These are phyloP conservation scores for Physcomitrellopsis africana DNA, from an alignment of 225 moss, liverwort and hornwort species.

Conservation along the genomic window DNA sequence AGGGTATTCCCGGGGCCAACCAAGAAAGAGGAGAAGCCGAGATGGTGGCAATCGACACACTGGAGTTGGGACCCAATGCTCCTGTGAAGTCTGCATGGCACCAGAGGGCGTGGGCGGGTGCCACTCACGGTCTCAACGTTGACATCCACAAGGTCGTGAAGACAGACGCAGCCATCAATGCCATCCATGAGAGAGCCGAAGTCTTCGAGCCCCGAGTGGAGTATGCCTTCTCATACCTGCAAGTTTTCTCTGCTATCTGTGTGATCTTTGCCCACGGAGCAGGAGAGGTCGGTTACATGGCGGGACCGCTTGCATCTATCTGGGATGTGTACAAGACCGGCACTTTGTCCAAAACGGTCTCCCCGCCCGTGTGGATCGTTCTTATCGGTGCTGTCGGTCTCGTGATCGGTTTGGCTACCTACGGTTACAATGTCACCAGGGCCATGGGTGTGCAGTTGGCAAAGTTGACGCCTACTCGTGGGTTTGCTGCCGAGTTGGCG, in stretches of 20 bases:
- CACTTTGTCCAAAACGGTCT: constrained; percentile 41
- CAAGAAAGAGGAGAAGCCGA: neutral
- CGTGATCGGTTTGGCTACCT: constrained; percentile 58
- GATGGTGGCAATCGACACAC: constrained; percentile 13
- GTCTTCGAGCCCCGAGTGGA: constrained; percentile 71
- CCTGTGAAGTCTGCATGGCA: constrained; percentile 28
- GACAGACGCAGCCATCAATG: constrained; percentile 52
- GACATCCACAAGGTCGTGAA: constrained; percentile 65
- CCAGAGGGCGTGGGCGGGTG: constrained; percentile 48
- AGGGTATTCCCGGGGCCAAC: neutral
- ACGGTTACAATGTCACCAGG: constrained; percentile 72
- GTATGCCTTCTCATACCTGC: constrained; percentile 64
- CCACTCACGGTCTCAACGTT: constrained; percentile 72
- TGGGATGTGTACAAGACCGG: constrained; percentile 67
- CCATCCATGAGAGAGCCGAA: constrained; percentile 65
- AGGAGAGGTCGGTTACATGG: constrained; percentile 76
- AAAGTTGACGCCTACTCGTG: constrained; percentile 71
- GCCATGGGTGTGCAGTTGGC: constrained; percentile 77
- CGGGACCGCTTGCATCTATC: constrained; percentile 67
- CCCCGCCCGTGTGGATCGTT: constrained; percentile 63
- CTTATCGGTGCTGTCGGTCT: constrained; percentile 61
- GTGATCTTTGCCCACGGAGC: constrained; percentile 78
- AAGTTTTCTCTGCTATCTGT: constrained; percentile 76
- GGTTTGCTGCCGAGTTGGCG: constrained; percentile 74
- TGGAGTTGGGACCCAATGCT: constrained; percentile 24